A percentile compares a stretch with the other conserved stretches of the same genome.
Evolutionary conservation across 1,284 basidiomycete species (phyloP).

Genomic region (Filobasidium uniguttulatum): DNA sequence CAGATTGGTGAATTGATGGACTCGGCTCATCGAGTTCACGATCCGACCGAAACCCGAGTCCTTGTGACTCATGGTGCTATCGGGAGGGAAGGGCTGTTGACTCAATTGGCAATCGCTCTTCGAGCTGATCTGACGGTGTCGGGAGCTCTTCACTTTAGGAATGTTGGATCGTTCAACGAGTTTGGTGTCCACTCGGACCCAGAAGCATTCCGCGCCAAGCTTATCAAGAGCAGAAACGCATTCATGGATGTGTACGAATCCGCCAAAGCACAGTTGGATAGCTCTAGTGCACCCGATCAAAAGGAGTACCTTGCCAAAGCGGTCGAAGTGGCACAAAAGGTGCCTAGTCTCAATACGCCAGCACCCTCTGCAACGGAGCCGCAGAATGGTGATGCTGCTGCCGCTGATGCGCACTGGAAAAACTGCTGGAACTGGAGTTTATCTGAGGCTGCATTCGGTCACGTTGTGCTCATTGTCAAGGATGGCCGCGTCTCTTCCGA

Average conservation of each 20-base stretch:
- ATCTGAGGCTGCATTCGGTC: conserved; percentile 75
- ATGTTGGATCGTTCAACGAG: conserved; percentile 91
- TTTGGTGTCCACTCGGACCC: conserved; percentile 85
- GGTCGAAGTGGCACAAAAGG: conserved; percentile 54
- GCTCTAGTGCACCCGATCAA: conserved; percentile 84
- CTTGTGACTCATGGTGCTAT: conserved; percentile 86
- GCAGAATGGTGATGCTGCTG: conserved; percentile 41
- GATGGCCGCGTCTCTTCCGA: conserved; percentile 87
- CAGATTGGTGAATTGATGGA: conserved; percentile 97
- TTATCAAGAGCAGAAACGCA: conserved; percentile 59
- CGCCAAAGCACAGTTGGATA: conserved; percentile 81
- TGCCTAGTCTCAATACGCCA: conserved; percentile 27
- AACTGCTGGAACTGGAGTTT: conserved; percentile 99
- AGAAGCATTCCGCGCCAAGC: conserved; percentile 75
- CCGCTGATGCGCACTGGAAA: conserved; percentile 77
- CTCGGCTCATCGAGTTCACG: conserved; percentile 86
- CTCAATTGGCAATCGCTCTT: conserved; percentile 75
- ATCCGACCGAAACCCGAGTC: conserved; percentile 82
- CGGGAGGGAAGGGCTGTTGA: conserved; percentile 81
- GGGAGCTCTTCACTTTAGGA: conserved; percentile 88
- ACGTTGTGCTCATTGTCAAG: conserved; percentile 71
- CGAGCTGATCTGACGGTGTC: conserved; percentile 92
- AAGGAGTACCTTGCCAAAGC: conserved; percentile 79
- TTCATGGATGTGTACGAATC: conserved; percentile 90
- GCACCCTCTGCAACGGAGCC: not conserved